Conservation (phyloP, 371 early-diverging fungal species). For the Mortierella sp. region DNA sequence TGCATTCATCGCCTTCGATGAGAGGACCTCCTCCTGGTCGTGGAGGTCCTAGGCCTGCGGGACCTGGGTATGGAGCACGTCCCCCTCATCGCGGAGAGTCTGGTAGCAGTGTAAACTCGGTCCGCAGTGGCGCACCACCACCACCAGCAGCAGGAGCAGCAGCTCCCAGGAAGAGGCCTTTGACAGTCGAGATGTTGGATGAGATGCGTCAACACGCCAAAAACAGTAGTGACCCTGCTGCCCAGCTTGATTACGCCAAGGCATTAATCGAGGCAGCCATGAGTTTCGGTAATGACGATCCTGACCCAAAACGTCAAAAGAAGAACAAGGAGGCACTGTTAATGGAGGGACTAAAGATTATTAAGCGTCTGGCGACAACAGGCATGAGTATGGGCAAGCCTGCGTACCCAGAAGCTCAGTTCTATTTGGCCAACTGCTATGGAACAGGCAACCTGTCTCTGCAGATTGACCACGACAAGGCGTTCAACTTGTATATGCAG, state of each 20-base stretch:
- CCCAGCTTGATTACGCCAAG: conserved; percentile 86
- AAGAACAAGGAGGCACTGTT: conserved; percentile 78
- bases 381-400: conserved; percentile 75
- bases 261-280: conserved; percentile 74
- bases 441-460: conserved; percentile 81
- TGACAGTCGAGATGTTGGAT: conserved; percentile 76
- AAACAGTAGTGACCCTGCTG: conserved; percentile 78
- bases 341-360: conserved; percentile 82
- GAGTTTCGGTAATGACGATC: conserved; percentile 64
- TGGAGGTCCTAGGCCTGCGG: conserved; percentile 41
- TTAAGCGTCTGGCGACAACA: conserved; percentile 79
- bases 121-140: neutral
- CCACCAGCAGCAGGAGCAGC: conserved; percentile 10
- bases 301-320: conserved; percentile 75
- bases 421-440: conserved; percentile 92
- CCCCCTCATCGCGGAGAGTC: conserved; percentile 43
- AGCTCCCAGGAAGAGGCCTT: conserved; percentile 47
- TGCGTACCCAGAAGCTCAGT: conserved; percentile 89
- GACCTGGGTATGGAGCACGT: conserved; percentile 38
- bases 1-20: conserved; percentile 41
- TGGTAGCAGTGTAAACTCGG: conserved; percentile 14
- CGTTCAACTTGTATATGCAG: conserved; percentile 91
- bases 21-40: conserved; percentile 49
- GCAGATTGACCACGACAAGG: conserved; percentile 88
- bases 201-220: conserved; percentile 83